Percentiles rank a stretch among this genome's conserved stretches.
phyloP scores from a whole-genome alignment of 2,329 filamentous ascomycete species.

The Penicillium digitatum region DNA sequence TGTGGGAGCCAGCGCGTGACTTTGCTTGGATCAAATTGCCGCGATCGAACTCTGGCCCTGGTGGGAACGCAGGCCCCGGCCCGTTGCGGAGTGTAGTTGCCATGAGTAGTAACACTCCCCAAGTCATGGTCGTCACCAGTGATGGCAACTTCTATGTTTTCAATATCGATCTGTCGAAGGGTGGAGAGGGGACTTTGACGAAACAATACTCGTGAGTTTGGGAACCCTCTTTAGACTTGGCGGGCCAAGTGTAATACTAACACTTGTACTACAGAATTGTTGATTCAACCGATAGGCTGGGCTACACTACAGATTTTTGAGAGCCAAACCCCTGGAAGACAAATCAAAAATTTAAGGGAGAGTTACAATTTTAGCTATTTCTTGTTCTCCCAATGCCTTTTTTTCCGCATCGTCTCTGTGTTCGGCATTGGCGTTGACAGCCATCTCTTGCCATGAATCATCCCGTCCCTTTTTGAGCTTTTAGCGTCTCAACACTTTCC shows the following conservation, averaged over 20 bases:
- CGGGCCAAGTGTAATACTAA: conserved; percentile 11
- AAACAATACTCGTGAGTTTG: conserved; percentile 87
- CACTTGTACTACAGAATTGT: conserved; percentile 33
- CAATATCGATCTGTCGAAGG: conserved; percentile 89
- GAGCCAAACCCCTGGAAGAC: background rate
- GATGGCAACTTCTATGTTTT: conserved; percentile 95
- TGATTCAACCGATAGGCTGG: conserved; percentile 44
- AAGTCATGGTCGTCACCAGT: conserved; percentile 97
- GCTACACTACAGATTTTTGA: conserved; percentile 37
- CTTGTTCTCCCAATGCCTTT: background rate
- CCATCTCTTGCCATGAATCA: background rate
- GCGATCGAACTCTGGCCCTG: conserved; percentile 48
- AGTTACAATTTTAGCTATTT: background rate
- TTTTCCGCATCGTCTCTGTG: background rate
- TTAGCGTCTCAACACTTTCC: conserved; percentile 7
- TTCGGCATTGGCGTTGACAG: background rate
- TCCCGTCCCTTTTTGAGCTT: background rate
- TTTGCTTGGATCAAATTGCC: conserved; percentile 97
- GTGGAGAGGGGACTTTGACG: conserved; percentile 84
- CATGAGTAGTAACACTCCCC: conserved; percentile 89
- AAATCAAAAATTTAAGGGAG: background rate
- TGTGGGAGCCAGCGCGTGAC: conserved; percentile 93
- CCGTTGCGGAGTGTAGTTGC: conserved; percentile 88
- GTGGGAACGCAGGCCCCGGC: conserved; percentile 40
- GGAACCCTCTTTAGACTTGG: background rate